Percentiles rank a stretch among this genome's conserved stretches.
phyloP scores from a whole-genome alignment of 306 rosid genomes.

The Astragalus membranaceus region DNA sequence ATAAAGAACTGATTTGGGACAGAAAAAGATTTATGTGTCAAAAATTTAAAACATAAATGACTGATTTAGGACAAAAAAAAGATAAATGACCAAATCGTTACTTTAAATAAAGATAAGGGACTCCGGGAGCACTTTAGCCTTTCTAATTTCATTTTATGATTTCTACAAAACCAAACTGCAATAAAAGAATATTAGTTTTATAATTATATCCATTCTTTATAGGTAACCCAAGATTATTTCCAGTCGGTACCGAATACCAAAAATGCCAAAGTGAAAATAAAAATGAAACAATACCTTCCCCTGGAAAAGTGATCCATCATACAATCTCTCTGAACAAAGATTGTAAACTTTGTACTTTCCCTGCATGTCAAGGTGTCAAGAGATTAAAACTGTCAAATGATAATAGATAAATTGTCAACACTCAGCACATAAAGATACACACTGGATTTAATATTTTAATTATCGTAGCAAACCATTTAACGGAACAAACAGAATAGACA shows the following conservation, averaged over 20 bases:
- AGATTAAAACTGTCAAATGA: slow-evolving; percentile 11
- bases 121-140: no score
- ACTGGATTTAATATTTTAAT: not conserved
- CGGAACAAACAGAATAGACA: slow-evolving; percentile 5
- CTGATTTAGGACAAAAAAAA: no score
- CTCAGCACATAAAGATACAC: not conserved
- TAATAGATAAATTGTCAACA: slow-evolving; percentile 2
- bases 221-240: slow-evolving; percentile 9
- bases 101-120: no score
- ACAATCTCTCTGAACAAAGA: slow-evolving; percentile 96
- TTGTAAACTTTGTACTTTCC: slow-evolving; percentile 94
- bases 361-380: slow-evolving; percentile 40
- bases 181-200: not conserved
- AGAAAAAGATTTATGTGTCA: no score
- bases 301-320: slow-evolving; percentile 81
- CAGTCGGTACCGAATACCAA: slow-evolving; percentile 5
- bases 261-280: slow-evolving; percentile 14
- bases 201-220: not conserved
- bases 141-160: not conserved
- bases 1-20: no score
- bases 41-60: no score
- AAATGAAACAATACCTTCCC: slow-evolving; percentile 65
- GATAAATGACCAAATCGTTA: no score
- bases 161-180: not conserved
- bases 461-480: not conserved